Base-by-base conservation (phyloP, 2,329 filamentous ascomycete genomes). In the Xylaria sp. region DNA sequence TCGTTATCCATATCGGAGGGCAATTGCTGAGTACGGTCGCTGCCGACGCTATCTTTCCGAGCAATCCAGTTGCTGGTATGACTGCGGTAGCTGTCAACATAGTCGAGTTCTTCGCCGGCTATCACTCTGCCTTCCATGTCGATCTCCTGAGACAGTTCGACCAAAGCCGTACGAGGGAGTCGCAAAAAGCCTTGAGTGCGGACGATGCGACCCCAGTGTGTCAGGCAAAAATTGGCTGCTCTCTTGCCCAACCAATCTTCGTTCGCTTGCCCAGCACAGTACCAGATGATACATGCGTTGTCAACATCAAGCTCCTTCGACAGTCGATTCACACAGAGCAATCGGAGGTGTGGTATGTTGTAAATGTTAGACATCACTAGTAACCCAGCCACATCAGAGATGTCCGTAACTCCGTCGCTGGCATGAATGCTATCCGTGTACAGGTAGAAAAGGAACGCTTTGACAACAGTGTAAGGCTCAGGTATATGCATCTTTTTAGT, bases 281-380 rank as follows among this genome's bases (percentile, higher is more conserved):
- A 94, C 94, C 97, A 99, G 66, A 97, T 94, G 74, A 97, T 91
- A 72, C 96, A 97, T 2, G 95, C 95, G 77, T 98, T 94, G 69
- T 97, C 93, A 48, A 98, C 92, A 78, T 98, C 95, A 2, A 99
- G 88, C 78, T 99, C 96, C 70, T 93, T 92, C 65, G 92, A 91
- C 3, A 99, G 87, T 9, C 96, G 89, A 78, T 97, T 95, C 64
- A 98, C 92, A 79, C 95, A 98, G 1, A 98, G 86, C 8, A 97
- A 88, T 23, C 95, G 92, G 28, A 99, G 89, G 74, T 96, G 94
- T 1, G 94, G 94, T 83, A 99, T 97, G 78, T 98, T 95, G 82
- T 99, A 99, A 56, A 98, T 93, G 80, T 98, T 98, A 52, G 94
- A 94, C 93, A 99, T 97, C 72, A 99, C 95, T 2, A 99, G 87